A percentile compares a stretch with the other conserved stretches of the same genome.
phyloP scores from a whole-genome alignment of 106 monocot species.

The Apostasia ramifera region DNA sequence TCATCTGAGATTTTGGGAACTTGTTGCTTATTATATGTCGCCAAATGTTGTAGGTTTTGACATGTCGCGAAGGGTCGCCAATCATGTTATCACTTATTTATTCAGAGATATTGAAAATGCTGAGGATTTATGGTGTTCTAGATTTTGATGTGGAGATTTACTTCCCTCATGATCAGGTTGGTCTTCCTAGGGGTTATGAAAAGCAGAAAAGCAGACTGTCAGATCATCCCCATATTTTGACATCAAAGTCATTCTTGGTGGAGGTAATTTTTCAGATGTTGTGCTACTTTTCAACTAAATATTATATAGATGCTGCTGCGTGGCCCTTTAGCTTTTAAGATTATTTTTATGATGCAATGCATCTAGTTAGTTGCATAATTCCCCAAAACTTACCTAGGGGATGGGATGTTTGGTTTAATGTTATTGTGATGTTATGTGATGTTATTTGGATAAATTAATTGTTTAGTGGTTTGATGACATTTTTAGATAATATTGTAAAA shows the following conservation, averaged over 20 bases:
- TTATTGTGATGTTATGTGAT: too few species aligned
- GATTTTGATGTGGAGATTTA: slow-evolving; percentile 66
- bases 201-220: slow-evolving; percentile 42
- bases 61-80: slow-evolving; percentile 46
- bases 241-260: slow-evolving; percentile 40
- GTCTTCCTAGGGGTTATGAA: slow-evolving; percentile 54
- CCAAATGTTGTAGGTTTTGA: slow-evolving; percentile 42
- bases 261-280: slow-evolving; percentile 26
- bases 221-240: slow-evolving; percentile 56
- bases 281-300: slow-evolving; percentile 1
- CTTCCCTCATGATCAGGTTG: slow-evolving; percentile 30
- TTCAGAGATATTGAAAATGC: slow-evolving; percentile 58
- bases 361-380: too few species aligned
- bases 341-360: too few species aligned
- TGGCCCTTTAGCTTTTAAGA: too few species aligned
- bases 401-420: too few species aligned
- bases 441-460: too few species aligned
- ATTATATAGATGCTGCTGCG: too few species aligned
- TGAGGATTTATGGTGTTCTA: slow-evolving; percentile 30
- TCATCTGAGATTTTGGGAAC: not conserved
- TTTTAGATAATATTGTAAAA: too few species aligned
- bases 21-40: not conserved
- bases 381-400: too few species aligned
- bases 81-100: slow-evolving; percentile 56
- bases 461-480: too few species aligned